Percentiles rank a stretch among this genome's conserved stretches.
phyloP scores from a whole-genome alignment of 2,329 filamentous ascomycete species.

The Talaromyces pinophilus region DNA sequence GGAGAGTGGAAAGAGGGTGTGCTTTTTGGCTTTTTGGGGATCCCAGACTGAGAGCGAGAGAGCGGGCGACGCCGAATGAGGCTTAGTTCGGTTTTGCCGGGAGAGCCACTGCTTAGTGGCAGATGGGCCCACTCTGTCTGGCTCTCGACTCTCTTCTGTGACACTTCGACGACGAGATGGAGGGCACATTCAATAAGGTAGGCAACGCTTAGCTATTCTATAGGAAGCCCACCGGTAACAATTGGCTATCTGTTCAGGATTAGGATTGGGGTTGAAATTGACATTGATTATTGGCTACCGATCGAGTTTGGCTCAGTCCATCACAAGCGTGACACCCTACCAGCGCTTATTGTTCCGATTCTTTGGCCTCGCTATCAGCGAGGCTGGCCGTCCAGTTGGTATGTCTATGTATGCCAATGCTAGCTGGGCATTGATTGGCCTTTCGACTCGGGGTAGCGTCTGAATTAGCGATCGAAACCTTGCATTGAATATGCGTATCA shows the following conservation, averaged over 20 bases:
- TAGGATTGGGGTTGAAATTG: background rate
- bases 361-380: slow-evolving; percentile 1
- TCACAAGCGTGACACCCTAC: background rate
- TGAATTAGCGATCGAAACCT: background rate
- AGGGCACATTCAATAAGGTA: background rate
- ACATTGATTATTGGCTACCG: background rate
- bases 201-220: no score
- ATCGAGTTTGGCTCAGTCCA: background rate
- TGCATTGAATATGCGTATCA: background rate
- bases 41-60: slow-evolving; percentile 1
- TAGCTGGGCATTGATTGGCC: background rate
- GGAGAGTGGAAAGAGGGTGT: slow-evolving; percentile 9
- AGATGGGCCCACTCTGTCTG: background rate
- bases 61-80: slow-evolving; percentile 20
- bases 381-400: background rate
- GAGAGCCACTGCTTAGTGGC: slow-evolving; percentile 12
- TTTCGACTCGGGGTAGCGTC: background rate
- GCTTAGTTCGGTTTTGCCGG: slow-evolving; percentile 15
- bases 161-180: background rate
- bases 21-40: slow-evolving; percentile 22
- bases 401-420: background rate
- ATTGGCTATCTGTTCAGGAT: background rate
- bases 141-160: background rate
- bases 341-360: slow-evolving; percentile 3
- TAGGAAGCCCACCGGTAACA: background rate